Evolutionary conservation across 2,329 filamentous ascomycete genomes (phyloP).

Genomic region (Raffaelea ambrosiae): DNA sequence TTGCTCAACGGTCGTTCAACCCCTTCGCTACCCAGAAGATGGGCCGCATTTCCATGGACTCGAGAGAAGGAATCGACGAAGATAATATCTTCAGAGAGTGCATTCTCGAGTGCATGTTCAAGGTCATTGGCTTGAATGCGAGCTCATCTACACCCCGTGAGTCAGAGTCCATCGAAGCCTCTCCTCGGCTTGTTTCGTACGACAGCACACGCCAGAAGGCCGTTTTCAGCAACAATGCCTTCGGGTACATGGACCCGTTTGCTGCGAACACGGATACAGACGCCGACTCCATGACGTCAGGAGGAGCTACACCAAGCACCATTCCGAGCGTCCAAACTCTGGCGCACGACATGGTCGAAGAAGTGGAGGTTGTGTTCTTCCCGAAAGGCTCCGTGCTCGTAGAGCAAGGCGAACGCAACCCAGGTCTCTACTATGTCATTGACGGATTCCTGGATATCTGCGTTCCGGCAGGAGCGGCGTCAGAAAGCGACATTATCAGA

Average conservation of each 20-base stretch:
- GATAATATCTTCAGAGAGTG: constrained; percentile 83
- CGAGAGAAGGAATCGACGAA: constrained; percentile 78
- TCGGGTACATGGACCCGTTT: constrained; percentile 83
- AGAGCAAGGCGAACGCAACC: constrained; percentile 94
- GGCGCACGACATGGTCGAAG: constrained; percentile 75
- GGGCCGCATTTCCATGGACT: constrained; percentile 47
- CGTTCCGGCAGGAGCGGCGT: constrained; percentile 59
- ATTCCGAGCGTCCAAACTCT: constrained; percentile 57
- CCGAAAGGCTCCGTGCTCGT: constrained; percentile 90
- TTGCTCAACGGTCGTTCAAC: constrained; percentile 43
- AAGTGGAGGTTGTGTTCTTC: constrained; percentile 96
- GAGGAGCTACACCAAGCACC: constrained; percentile 45
- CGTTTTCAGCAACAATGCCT: constrained; percentile 71
- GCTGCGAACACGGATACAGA: constrained; percentile 74
- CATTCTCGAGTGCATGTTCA: constrained; percentile 92
- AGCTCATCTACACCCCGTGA: constrained; percentile 57
- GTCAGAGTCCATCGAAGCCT: constrained; percentile 70
- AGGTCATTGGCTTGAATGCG: constrained; percentile 74
- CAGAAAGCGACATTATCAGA: constrained; percentile 29
- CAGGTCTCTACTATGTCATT: constrained; percentile 93
- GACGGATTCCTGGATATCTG: constrained; percentile 95
- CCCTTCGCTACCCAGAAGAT: constrained; percentile 47
- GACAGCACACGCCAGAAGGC: constrained; percentile 75
- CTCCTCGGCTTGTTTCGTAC: constrained; percentile 74
- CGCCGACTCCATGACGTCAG: constrained; percentile 73